Evolutionary conservation across 208 protist genomes (phyloP).

Genomic region (Leishmania turanica): DNA sequence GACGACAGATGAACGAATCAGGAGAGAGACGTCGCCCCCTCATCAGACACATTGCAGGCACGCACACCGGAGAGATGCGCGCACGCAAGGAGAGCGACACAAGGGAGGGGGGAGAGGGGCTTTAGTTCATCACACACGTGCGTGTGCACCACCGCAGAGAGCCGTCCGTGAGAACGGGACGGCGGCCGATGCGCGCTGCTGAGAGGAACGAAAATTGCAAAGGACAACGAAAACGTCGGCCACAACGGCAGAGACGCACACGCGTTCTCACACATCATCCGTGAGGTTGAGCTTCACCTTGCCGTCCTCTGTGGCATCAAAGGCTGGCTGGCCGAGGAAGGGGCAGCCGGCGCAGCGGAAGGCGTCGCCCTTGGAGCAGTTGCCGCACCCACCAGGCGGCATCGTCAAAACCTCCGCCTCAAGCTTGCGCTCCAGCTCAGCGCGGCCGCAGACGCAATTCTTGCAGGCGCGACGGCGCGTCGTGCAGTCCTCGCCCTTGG

Average conservation of each 20-base stretch:
- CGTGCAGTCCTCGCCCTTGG: slow-evolving; percentile 76
- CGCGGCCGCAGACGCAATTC: slow-evolving; percentile 87
- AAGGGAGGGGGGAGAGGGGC: not conserved
- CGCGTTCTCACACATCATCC: slow-evolving; percentile 60
- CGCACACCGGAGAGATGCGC: not conserved
- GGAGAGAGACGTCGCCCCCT: not conserved
- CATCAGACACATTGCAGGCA: not conserved
- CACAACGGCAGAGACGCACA: not conserved
- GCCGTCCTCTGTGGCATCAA: slow-evolving; percentile 77
- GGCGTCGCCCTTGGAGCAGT: slow-evolving; percentile 88
- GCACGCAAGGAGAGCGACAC: not conserved
- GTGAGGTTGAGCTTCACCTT: slow-evolving; percentile 87
- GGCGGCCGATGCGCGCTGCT: not conserved
- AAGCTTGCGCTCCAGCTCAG: slow-evolving; percentile 64
- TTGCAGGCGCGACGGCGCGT: slow-evolving; percentile 85
- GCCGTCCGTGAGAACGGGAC: not conserved
- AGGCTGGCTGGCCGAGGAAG: slow-evolving; percentile 87
- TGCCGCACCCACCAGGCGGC: slow-evolving; percentile 84
- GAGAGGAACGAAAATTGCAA: not conserved
- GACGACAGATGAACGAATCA: not conserved
- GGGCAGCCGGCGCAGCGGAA: slow-evolving; percentile 92
- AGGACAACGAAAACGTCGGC: not conserved
- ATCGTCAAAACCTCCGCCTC: slow-evolving; percentile 50
- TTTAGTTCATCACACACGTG: not conserved
- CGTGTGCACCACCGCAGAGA: not conserved